Percentiles rank a stretch among this genome's conserved stretches.
Evolutionary conservation across 169 alveolate genomes (phyloP).

Genomic region (Theileria sp.): DNA sequence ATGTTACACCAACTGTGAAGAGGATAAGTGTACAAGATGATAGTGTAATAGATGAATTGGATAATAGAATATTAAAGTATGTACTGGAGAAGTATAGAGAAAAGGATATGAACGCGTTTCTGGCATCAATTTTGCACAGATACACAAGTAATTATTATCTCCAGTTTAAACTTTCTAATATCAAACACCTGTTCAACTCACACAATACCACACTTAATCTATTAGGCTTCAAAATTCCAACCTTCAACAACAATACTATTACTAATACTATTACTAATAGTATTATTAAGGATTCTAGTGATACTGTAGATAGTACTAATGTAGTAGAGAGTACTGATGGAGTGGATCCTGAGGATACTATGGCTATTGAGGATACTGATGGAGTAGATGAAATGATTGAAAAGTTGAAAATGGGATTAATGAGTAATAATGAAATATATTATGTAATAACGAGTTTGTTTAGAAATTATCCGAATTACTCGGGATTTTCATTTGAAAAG

Average conservation of each 20-base stretch:
- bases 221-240: neutral
- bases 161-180: neutral
- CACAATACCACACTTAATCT: neutral
- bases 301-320: too few relatives aligned
- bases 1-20: too few relatives aligned
- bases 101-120: neutral
- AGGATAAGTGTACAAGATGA: neutral
- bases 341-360: neutral
- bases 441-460: constrained; percentile 36
- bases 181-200: neutral
- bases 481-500: constrained; percentile 57
- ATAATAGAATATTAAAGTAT: neutral
- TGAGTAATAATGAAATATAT: constrained; percentile 34
- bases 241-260: too few relatives aligned
- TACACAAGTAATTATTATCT: constrained; percentile 1
- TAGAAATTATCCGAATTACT: constrained; percentile 39
- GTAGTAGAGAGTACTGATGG: too few relatives aligned
- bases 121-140: neutral
- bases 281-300: too few relatives aligned
- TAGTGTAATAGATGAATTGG: neutral
- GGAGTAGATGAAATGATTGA: constrained; percentile 1
- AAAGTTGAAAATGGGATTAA: neutral
- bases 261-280: too few relatives aligned
- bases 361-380: neutral
- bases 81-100: neutral